A percentile compares a stretch with the other conserved stretches of the same genome.
Evolutionary conservation across 2,329 filamentous ascomycete genomes (phyloP).

Genomic region (Aspergillus novofumigatus): DNA sequence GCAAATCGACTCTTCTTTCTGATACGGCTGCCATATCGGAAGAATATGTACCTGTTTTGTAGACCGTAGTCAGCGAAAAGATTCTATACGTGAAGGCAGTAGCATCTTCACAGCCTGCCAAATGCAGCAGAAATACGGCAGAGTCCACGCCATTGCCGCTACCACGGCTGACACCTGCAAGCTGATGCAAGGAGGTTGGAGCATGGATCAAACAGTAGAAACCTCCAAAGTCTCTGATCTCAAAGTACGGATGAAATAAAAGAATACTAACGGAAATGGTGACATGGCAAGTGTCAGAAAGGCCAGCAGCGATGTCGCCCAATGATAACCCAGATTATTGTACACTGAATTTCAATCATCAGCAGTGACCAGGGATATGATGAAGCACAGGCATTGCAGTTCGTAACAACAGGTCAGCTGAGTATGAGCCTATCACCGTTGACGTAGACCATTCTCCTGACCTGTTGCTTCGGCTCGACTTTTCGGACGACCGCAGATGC

Average conservation of each 20-base stretch:
- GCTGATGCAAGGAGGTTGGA: neutral
- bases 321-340: constrained; percentile 43
- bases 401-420: constrained; percentile 1
- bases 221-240: neutral
- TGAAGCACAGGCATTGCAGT: neutral
- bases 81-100: neutral
- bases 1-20: constrained; percentile 40
- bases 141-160: neutral
- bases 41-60: constrained; percentile 40
- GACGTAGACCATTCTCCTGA: neutral
- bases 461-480: neutral
- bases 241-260: neutral
- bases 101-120: neutral
- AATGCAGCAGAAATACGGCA: neutral
- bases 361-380: constrained; percentile 15
- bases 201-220: neutral
- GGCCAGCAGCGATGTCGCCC: constrained; percentile 43
- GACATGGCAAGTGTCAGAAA: constrained; percentile 43
- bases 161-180: neutral
- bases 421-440: neutral
- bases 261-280: constrained; percentile 42
- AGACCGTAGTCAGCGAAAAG: constrained; percentile 1
- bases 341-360: constrained; percentile 38
- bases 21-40: constrained; percentile 39
- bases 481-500: neutral